Conservation (phyloP, 2,329 filamentous ascomycete species). For the Clathrospora elynae region DNA sequence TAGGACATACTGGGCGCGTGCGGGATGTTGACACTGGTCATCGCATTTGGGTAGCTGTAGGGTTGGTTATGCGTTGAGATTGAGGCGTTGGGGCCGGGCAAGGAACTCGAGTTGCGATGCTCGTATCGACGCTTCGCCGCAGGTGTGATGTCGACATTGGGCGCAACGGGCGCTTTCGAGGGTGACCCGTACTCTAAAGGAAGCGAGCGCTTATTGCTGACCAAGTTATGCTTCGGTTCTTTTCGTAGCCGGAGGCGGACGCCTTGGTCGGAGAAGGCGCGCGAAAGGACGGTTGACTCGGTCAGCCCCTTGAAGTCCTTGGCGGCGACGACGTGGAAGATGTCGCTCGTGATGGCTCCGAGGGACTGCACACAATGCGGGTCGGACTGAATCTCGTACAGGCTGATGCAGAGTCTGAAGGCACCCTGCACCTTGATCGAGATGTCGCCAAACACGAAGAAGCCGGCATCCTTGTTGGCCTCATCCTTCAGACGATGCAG, state of each 20-base stretch:
- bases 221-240: constrained; percentile 66
- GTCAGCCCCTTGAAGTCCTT: constrained; percentile 80
- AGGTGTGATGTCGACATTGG: neutral
- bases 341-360: constrained; percentile 61
- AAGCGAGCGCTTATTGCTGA: constrained; percentile 33
- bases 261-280: constrained; percentile 84
- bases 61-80: too few species aligned
- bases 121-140: constrained; percentile 7
- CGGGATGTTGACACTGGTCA: too few species aligned
- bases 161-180: constrained; percentile 7
- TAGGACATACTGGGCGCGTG: too few species aligned
- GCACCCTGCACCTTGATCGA: constrained; percentile 76
- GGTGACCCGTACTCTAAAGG: constrained; percentile 12
- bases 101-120: constrained; percentile 1
- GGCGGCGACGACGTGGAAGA: constrained; percentile 66
- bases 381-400: constrained; percentile 61
- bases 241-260: constrained; percentile 82
- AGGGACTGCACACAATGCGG: constrained; percentile 56
- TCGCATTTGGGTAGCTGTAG: too few species aligned
- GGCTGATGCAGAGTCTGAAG: constrained; percentile 75
- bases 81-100: neutral
- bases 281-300: constrained; percentile 80
- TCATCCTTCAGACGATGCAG: constrained; percentile 80
- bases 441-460: constrained; percentile 90
- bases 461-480: constrained; percentile 76